These are phyloP conservation scores for Cyclocybe aegerita DNA, from an alignment of 768 basidiomycete genomes.

Conservation along the genomic window DNA sequence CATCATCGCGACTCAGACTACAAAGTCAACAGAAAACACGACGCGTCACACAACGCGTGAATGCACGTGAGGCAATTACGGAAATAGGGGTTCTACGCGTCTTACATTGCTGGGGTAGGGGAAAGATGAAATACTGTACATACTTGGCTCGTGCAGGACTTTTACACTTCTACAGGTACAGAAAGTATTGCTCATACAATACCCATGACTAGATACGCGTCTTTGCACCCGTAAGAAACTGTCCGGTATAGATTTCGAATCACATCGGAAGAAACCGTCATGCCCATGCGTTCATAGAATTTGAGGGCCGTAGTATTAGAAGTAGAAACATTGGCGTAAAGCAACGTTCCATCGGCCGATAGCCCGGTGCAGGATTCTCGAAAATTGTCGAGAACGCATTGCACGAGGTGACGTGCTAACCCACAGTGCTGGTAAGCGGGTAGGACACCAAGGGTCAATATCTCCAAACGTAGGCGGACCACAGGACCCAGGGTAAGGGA, in stretches of 20 bases:
- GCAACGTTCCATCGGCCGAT: constrained; percentile 23
- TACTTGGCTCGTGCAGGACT: not conserved
- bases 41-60: constrained; percentile 20
- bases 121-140: not conserved
- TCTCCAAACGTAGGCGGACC: constrained; percentile 36
- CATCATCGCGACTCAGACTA: not conserved
- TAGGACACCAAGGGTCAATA: constrained; percentile 52
- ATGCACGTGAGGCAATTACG: constrained; percentile 20
- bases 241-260: constrained; percentile 40
- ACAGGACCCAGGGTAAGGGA: constrained; percentile 11
- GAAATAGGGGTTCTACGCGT: too few species aligned
- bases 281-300: constrained; percentile 45
- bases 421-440: constrained; percentile 42
- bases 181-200: constrained; percentile 18
- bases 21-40: constrained; percentile 10
- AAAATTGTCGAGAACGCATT: constrained; percentile 27
- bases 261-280: constrained; percentile 30
- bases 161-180: not conserved
- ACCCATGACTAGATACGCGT: constrained; percentile 43
- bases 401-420: constrained; percentile 42
- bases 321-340: constrained; percentile 46
- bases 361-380: constrained; percentile 23
- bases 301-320: constrained; percentile 38
- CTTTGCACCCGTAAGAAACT: constrained; percentile 33
- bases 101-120: too few species aligned